These are phyloP conservation scores for Gynochthodes officinalis DNA, from an alignment of 257 asterid genomes.

Conservation along the genomic window DNA sequence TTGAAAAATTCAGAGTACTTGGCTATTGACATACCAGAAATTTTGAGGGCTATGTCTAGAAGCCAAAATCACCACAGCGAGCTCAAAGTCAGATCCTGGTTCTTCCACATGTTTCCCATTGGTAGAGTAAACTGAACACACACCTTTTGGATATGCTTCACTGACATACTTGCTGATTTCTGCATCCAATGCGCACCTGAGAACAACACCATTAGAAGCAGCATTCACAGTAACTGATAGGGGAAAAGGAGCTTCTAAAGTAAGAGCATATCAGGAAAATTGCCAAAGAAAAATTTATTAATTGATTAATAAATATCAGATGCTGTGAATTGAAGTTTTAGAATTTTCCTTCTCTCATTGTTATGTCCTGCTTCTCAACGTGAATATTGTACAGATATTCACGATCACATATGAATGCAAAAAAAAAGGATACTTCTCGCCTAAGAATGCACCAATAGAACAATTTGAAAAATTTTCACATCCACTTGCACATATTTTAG, in stretches of 20 bases:
- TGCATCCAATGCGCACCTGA: slow-evolving; percentile 79
- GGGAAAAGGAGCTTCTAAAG: neutral
- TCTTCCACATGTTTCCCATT: slow-evolving; percentile 83
- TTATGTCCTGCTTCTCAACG: neutral
- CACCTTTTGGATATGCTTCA: slow-evolving; percentile 89
- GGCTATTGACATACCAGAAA: slow-evolving; percentile 59
- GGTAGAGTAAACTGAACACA: slow-evolving; percentile 75
- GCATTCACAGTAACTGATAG: slow-evolving; percentile 3
- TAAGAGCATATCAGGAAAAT: neutral
- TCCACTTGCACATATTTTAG: neutral
- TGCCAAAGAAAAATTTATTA: neutral
- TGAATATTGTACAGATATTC: neutral
- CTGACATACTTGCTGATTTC: slow-evolving; percentile 79
- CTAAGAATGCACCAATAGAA: neutral
- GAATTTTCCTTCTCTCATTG: neutral
- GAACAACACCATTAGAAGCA: slow-evolving; percentile 17
- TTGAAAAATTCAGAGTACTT: neutral
- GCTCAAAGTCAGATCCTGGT: slow-evolving; percentile 80
- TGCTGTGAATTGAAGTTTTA: neutral
- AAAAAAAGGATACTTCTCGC: neutral
- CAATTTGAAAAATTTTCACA: neutral
- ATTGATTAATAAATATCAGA: neutral
- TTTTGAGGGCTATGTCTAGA: slow-evolving; percentile 91
- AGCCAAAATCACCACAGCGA: slow-evolving; percentile 91
- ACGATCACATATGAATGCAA: neutral